Conservation (phyloP, 2,329 filamentous ascomycete species). For the Pseudodiploospora longispora region DNA sequence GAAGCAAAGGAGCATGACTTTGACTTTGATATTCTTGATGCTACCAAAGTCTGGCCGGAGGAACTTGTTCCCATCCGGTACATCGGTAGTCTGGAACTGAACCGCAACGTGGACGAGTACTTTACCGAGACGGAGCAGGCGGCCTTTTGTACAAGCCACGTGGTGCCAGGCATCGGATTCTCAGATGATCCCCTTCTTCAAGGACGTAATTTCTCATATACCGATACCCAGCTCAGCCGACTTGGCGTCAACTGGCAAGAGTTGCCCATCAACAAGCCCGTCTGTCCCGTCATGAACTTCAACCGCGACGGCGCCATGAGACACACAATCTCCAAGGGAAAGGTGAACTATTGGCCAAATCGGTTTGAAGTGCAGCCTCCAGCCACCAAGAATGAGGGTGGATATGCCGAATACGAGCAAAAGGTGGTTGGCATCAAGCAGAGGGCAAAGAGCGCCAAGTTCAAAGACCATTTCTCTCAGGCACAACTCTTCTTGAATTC, state of each 20-base stretch:
- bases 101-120: conserved; percentile 72
- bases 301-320: conserved; percentile 67
- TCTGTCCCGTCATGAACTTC: conserved; percentile 67
- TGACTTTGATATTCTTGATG: conserved; percentile 78
- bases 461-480: conserved; percentile 69
- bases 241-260: conserved; percentile 71
- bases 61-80: conserved; percentile 66
- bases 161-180: conserved; percentile 72
- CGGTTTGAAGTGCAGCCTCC: conserved; percentile 58
- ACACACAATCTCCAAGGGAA: conserved; percentile 62
- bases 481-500: conserved; percentile 82
- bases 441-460: conserved; percentile 62
- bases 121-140: conserved; percentile 78
- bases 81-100: conserved; percentile 72
- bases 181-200: conserved; percentile 67
- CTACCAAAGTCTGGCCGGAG: conserved; percentile 81
- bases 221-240: conserved; percentile 63
- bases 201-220: conserved; percentile 66
- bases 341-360: conserved; percentile 57
- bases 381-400: conserved; percentile 52
- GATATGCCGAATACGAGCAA: conserved; percentile 57
- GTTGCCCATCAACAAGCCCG: conserved; percentile 66
- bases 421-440: conserved; percentile 63
- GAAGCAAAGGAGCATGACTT: conserved; percentile 68
- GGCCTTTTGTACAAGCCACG: conserved; percentile 72